Conservation (phyloP, 768 basidiomycete genomes). For the Leccinum rimulosum region DNA sequence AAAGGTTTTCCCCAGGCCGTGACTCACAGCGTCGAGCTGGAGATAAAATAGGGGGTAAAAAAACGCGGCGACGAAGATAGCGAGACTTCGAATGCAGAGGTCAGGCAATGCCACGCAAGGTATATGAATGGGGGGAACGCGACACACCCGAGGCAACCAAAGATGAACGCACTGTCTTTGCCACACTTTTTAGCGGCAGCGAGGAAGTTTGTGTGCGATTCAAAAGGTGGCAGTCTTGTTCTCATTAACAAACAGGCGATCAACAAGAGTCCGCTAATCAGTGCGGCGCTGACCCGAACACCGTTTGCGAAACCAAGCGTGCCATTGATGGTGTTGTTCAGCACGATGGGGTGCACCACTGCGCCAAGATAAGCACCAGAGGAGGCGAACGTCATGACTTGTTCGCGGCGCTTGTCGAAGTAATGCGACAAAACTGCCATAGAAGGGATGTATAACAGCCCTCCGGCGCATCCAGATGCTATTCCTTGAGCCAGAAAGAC, state of each 20-base stretch:
- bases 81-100: slow-evolving; percentile 12
- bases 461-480: slow-evolving; percentile 46
- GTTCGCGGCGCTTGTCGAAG: slow-evolving; percentile 45
- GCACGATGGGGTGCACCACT: slow-evolving; percentile 58
- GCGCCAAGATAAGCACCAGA: slow-evolving; percentile 60
- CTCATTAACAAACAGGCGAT: slow-evolving; percentile 41
- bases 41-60: slow-evolving; percentile 62
- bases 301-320: slow-evolving; percentile 45
- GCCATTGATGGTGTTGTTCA: slow-evolving; percentile 48
- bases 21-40: slow-evolving; percentile 51
- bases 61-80: slow-evolving; percentile 39
- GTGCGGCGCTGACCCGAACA: slow-evolving; percentile 40
- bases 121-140: not conserved
- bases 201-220: slow-evolving; percentile 22
- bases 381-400: slow-evolving; percentile 55
- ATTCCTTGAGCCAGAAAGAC: slow-evolving; percentile 54
- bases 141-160: slow-evolving; percentile 16
- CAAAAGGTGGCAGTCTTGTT: slow-evolving; percentile 38
- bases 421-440: slow-evolving; percentile 51
- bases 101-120: not conserved
- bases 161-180: slow-evolving; percentile 26
- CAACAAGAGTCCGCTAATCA: slow-evolving; percentile 38
- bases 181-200: slow-evolving; percentile 20
- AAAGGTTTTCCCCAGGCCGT: slow-evolving; percentile 43
- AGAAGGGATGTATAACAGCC: slow-evolving; percentile 47